Evolutionary conservation across 129 eudicot species (phyloP).

Genomic region (Tagetes erecta): DNA sequence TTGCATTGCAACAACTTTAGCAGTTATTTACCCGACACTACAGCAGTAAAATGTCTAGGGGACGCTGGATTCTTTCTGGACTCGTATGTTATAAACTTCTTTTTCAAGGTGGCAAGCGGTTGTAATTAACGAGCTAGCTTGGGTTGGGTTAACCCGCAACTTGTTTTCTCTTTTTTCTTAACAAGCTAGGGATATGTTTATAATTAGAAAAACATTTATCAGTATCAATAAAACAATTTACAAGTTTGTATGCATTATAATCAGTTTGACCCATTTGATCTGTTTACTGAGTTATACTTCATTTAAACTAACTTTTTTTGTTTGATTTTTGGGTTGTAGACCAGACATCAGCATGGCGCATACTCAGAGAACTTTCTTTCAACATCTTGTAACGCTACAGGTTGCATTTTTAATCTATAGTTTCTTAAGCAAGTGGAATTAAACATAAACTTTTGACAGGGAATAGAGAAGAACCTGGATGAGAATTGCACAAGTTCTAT

Average conservation of each 20-base stretch:
- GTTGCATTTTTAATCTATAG: slow-evolving; percentile 34
- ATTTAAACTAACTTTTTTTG: not conserved
- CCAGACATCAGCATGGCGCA: slow-evolving; percentile 64
- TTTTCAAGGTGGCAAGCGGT: not conserved
- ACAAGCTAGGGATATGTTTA: not conserved
- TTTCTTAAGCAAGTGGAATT: slow-evolving; percentile 2
- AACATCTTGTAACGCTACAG: slow-evolving; percentile 57
- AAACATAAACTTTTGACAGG: slow-evolving; percentile 31
- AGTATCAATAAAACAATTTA: not conserved
- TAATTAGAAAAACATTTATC: no score
- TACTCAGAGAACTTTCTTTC: slow-evolving; percentile 63
- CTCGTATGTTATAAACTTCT: slow-evolving; percentile 47
- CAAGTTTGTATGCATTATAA: not conserved
- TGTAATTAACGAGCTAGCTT: not conserved
- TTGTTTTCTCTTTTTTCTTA: not conserved
- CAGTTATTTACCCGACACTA: slow-evolving; percentile 62
- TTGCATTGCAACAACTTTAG: slow-evolving; percentile 82
- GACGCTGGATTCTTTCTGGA: slow-evolving; percentile 95
- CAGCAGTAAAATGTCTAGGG: slow-evolving; percentile 85
- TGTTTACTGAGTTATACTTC: not conserved
- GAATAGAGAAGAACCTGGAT: slow-evolving; percentile 72
- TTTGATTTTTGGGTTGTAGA: slow-evolving; percentile 46
- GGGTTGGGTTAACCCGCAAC: not conserved
- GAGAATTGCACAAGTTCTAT: slow-evolving; percentile 59
- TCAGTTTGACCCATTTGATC: not conserved